phyloP scores from a whole-genome alignment of 345 rosid species.

The Cardiospermum halicacabum region DNA sequence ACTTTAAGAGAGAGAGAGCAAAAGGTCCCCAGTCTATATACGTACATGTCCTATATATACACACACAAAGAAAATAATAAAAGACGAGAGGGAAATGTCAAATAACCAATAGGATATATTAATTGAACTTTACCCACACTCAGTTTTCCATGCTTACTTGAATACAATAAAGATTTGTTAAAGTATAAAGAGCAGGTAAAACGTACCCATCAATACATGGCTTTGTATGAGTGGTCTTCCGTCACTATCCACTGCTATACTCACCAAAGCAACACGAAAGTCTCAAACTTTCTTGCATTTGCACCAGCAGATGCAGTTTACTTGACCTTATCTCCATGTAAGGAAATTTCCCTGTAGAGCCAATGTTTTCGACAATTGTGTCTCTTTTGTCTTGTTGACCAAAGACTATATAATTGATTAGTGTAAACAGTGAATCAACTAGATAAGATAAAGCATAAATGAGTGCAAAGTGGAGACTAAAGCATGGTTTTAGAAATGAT shows the following conservation, averaged over 20 bases:
- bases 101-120: neutral
- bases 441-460: neutral
- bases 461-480: neutral
- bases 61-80: neutral
- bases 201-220: neutral
- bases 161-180: neutral
- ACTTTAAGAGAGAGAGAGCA: neutral
- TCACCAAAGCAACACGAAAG: neutral
- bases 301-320: neutral
- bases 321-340: neutral
- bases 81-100: too few relatives aligned
- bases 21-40: neutral
- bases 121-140: too few relatives aligned
- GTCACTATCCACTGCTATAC: neutral
- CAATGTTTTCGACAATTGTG: neutral
- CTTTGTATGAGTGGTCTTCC: neutral
- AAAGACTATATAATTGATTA: neutral
- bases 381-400: neutral
- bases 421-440: neutral
- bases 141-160: neutral
- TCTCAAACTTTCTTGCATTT: neutral
- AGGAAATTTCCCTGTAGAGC: neutral
- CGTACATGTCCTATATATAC: neutral
- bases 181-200: neutral
- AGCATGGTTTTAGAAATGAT: neutral